Evolutionary conservation across 2,329 filamentous ascomycete genomes (phyloP), one percentile per base, ranked within the genome.

Genomic region (Epichloe sylvatica): DNA sequence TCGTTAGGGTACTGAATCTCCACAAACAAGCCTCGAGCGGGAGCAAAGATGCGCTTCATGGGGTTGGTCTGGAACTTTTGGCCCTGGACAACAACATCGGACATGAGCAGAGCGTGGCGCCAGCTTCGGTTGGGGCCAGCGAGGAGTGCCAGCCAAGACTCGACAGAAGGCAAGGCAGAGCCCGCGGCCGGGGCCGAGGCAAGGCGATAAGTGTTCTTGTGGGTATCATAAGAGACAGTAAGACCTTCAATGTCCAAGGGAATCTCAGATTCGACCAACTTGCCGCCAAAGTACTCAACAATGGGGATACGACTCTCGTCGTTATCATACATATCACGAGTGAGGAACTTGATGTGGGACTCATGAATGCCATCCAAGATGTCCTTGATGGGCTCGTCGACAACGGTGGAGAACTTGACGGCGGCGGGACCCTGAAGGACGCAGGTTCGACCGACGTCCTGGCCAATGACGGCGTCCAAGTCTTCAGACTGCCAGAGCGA

Each of bases 401-500:
- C 78, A 53, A 86, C 76, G 39, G 78, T 95, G 0, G 90, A 94
- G 70, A 89, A 97, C 67, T 84, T 91, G 60, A 80, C 92, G 49
- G 92, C 86, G 70, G 90, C 89, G 5, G 92, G 92, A 17, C 92
- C 94, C 66, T 98, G 92, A 37, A 98, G 74, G 63, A 98, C 96
- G 72, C 90, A 96, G 42, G 90, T 95, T 63, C 94, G 81, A 55
- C 88, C 90, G 52, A 98, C 92, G 64, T 98, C 94, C 69, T 97
- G 92, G 58, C 77, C 91, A 53, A 96, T 90, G 51, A 98, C 90
- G 49, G 92, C 92, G 61, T 94, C 91, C 11, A 98, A 76, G 62
- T 98, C 92, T 69, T 98, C 92, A 1, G 92, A 97, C 70, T 98
- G 92, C 92, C 92, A 98, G 7, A 98, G 78, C 1, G 92, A 98